phyloP scores from a whole-genome alignment of 139 green algal genomes.

The Penium margaritaceum region DNA sequence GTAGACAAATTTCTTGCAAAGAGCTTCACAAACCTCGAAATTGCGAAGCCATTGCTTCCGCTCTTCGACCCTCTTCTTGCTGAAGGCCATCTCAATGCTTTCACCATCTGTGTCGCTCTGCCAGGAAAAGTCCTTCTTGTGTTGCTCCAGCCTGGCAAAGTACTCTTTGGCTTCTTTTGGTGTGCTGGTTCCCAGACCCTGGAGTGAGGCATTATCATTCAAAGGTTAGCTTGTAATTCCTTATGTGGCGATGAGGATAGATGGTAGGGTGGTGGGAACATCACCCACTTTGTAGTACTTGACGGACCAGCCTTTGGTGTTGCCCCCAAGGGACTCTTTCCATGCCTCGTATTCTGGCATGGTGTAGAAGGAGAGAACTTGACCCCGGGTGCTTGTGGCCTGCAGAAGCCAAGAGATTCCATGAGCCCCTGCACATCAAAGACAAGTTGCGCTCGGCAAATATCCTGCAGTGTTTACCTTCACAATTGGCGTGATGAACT shows the following conservation, averaged over 20 bases:
- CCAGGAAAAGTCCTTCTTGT: constrained; percentile 71
- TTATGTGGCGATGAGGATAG: not conserved
- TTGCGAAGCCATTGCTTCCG: constrained; percentile 88
- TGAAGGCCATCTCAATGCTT: constrained; percentile 92
- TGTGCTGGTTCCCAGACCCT: constrained; percentile 87
- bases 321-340: constrained; percentile 63
- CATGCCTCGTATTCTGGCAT: constrained; percentile 96
- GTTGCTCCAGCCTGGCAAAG: constrained; percentile 70
- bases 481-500: constrained; percentile 99
- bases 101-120: constrained; percentile 63
- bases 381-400: constrained; percentile 5
- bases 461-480: constrained; percentile 68
- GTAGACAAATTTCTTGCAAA: too few relatives aligned
- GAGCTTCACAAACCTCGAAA: too few relatives aligned
- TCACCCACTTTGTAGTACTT: constrained; percentile 99
- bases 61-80: constrained; percentile 91
- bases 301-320: constrained; percentile 72
- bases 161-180: constrained; percentile 89
- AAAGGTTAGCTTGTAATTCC: not conserved
- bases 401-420: constrained; percentile 7
- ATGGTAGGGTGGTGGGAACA: not conserved
- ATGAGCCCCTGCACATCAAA: too few relatives aligned
- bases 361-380: constrained; percentile 87
- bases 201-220: not conserved
- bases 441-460: too few relatives aligned